Evolutionary conservation across 805 yeast species (phyloP).

Genomic region (Myxozyma mucilagina): DNA sequence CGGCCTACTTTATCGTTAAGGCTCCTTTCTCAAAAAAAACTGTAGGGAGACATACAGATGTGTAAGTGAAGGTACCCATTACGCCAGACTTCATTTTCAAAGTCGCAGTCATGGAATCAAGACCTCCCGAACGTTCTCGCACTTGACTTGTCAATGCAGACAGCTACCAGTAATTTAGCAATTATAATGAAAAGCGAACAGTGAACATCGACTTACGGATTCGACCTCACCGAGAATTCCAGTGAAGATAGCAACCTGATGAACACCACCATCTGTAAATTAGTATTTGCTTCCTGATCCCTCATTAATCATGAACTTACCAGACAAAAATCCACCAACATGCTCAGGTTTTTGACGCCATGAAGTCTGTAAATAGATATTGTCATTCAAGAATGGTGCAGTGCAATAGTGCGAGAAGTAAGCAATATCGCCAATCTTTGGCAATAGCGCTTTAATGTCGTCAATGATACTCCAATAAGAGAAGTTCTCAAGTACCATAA

Average conservation of each 20-base stretch:
- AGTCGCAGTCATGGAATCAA: constrained; percentile 76
- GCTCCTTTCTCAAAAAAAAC: background rate
- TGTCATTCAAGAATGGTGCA: constrained; percentile 53
- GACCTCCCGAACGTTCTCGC: constrained; percentile 74
- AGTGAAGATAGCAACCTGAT: constrained; percentile 84
- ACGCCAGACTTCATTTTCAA: constrained; percentile 59
- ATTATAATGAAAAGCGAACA: background rate
- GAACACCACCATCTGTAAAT: constrained; percentile 78
- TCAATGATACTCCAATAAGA: constrained; percentile 63
- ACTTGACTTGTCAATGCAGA: constrained; percentile 78
- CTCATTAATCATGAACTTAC: background rate
- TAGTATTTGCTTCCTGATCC: background rate
- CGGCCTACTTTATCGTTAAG: constrained; percentile 5
- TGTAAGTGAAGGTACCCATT: constrained; percentile 84
- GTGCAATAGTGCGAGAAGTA: constrained; percentile 45
- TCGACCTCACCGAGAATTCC: constrained; percentile 75
- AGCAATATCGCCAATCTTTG: constrained; percentile 66
- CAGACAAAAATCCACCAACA: constrained; percentile 82
- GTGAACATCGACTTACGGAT: constrained; percentile 47
- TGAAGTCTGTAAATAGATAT: constrained; percentile 58
- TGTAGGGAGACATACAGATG: constrained; percentile 59
- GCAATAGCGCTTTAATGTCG: constrained; percentile 56
- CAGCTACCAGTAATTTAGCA: constrained; percentile 3
- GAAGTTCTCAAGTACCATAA: constrained; percentile 86
- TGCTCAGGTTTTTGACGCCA: constrained; percentile 94